phyloP scores from a whole-genome alignment of 1,139 yeast species.

The Kazachstania sp. region DNA sequence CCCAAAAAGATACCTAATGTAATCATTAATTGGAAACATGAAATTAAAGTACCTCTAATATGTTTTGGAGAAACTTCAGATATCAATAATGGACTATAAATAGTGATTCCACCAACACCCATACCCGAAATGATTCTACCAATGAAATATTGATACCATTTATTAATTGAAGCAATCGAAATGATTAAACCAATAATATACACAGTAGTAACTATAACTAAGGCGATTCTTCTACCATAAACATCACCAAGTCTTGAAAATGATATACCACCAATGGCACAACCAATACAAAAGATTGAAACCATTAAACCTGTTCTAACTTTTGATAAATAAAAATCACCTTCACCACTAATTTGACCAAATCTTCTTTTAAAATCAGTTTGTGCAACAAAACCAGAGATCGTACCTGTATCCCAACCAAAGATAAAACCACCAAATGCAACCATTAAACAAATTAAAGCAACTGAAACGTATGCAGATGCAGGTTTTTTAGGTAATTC shows the following conservation, averaged over 20 bases:
- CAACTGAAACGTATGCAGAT: not conserved
- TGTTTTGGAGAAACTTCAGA: conserved; percentile 6
- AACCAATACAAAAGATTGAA: conserved; percentile 3
- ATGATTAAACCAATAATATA: conserved; percentile 1
- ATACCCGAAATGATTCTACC: conserved; percentile 4
- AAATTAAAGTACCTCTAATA: conserved; percentile 3
- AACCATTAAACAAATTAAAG: not conserved
- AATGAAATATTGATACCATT: conserved; percentile 2
- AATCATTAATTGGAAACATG: conserved; percentile 5
- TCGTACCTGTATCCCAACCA: conserved; percentile 3
- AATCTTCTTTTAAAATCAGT: conserved; percentile 1
- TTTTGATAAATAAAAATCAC: conserved; percentile 1
- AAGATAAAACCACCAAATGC: conserved; percentile 3
- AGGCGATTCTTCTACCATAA: conserved; percentile 2
- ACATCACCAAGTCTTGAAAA: conserved; percentile 1
- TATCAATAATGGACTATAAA: conserved; percentile 1
- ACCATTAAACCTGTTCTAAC: conserved; percentile 2
- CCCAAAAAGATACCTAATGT: conserved; percentile 4
- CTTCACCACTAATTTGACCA: not conserved
- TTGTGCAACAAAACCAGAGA: conserved; percentile 2
- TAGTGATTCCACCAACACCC: conserved; percentile 6
- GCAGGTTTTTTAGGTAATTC: conserved; percentile 4
- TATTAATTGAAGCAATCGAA: conserved; percentile 1
- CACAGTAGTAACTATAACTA: not conserved
- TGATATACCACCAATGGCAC: conserved; percentile 2